Conservation (phyloP, 2,329 filamentous ascomycete genomes). For the Ceratocystis smalleyi region DNA sequence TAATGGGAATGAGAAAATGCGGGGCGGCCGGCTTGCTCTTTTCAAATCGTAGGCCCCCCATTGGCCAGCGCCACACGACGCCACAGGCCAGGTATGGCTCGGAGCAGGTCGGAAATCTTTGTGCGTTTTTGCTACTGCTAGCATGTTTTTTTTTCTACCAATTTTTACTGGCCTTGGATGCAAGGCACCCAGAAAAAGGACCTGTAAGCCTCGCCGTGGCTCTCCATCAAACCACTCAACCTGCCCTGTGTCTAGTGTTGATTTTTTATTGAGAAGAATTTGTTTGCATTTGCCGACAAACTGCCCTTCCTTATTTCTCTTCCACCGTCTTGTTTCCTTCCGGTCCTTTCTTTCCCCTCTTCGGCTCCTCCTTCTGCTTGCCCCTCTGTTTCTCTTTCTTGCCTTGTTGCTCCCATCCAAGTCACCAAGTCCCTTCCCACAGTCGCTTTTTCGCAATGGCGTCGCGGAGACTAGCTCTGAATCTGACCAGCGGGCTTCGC, state of each 20-base stretch:
- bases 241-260: conserved; percentile 17
- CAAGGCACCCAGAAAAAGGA: conserved; percentile 30
- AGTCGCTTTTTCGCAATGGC: conserved; percentile 54
- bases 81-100: conserved; percentile 22
- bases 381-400: conserved; percentile 18
- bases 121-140: conserved; percentile 6
- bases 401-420: conserved; percentile 6
- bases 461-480: conserved; percentile 92
- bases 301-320: conserved; percentile 5
- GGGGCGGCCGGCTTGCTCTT: conserved; percentile 11
- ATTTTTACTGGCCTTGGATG: conserved; percentile 24
- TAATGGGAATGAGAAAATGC: conserved; percentile 19
- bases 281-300: conserved; percentile 2
- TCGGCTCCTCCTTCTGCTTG: neutral
- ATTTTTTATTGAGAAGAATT: conserved; percentile 20
- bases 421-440: conserved; percentile 27
- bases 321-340: conserved; percentile 5
- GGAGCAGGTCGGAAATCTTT: conserved; percentile 29
- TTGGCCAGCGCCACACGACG: conserved; percentile 22
- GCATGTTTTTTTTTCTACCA: conserved; percentile 11
- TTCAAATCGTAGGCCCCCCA: conserved; percentile 20
- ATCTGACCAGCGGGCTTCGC: conserved; percentile 80
- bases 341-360: conserved; percentile 1
- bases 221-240: conserved; percentile 41
- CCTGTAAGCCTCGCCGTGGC: conserved; percentile 29